Conservation (phyloP, 2,329 filamentous ascomycete species). For the Rhynchosporium secalis region DNA sequence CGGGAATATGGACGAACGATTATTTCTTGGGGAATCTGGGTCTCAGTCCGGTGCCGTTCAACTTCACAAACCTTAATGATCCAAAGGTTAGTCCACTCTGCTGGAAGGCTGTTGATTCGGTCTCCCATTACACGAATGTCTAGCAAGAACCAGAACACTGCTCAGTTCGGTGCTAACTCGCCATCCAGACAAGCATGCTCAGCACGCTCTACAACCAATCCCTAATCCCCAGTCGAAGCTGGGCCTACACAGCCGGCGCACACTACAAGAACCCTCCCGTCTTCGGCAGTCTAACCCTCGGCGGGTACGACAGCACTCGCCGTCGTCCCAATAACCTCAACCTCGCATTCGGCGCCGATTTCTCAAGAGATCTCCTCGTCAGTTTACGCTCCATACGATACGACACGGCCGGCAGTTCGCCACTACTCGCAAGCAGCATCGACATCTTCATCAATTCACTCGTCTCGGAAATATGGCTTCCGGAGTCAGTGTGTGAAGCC, state of each 20-base stretch:
- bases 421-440: slow-evolving; percentile 33
- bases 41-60: slow-evolving; percentile 42
- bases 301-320: slow-evolving; percentile 4
- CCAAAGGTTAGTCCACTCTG: slow-evolving; percentile 21
- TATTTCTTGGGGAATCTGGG: slow-evolving; percentile 42
- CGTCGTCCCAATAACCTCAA: slow-evolving; percentile 5
- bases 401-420: slow-evolving; percentile 18
- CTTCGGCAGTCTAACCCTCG: slow-evolving; percentile 7
- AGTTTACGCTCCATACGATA: slow-evolving; percentile 2
- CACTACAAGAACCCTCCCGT: slow-evolving; percentile 35
- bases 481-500: slow-evolving; percentile 38
- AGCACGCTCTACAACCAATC: slow-evolving; percentile 41
- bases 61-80: slow-evolving; percentile 42
- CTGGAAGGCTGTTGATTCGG: no score
- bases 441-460: slow-evolving; percentile 41
- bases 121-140: no score
- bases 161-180: no score
- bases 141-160: no score
- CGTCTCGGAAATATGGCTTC: slow-evolving; percentile 44
- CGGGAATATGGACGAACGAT: slow-evolving; percentile 25
- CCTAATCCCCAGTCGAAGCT: slow-evolving; percentile 43
- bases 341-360: slow-evolving; percentile 9
- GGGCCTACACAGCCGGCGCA: slow-evolving; percentile 46
- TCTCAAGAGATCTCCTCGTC: slow-evolving; percentile 8
- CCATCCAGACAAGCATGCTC: slow-evolving; percentile 39